phyloP scores from a whole-genome alignment of 1,139 yeast genomes.

The Suzukiozyma palmioleophila region DNA sequence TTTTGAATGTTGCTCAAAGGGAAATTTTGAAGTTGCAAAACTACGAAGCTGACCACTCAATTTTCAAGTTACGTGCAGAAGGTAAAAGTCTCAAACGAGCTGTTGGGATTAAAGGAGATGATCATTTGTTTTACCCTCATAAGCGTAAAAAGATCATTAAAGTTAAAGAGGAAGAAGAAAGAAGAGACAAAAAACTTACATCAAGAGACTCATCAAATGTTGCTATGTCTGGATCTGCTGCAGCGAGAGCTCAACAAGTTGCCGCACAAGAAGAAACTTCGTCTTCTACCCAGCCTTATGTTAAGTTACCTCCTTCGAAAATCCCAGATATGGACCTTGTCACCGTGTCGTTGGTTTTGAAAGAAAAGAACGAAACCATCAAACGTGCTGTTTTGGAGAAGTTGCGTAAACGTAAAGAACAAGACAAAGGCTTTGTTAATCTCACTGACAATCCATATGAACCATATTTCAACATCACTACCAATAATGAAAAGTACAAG shows the following conservation, averaged over 20 bases:
- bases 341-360: constrained; percentile 71
- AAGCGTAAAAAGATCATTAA: constrained; percentile 61
- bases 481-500: constrained; percentile 43
- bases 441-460: constrained; percentile 87
- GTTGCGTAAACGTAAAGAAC: constrained; percentile 65
- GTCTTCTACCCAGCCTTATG: constrained; percentile 67
- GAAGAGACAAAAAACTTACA: constrained; percentile 18
- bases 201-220: constrained; percentile 15
- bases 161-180: constrained; percentile 35
- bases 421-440: constrained; percentile 74
- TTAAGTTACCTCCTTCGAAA: constrained; percentile 81
- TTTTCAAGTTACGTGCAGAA: constrained; percentile 67
- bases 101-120: constrained; percentile 77
- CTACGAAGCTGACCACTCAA: constrained; percentile 54
- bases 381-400: constrained; percentile 80
- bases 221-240: constrained; percentile 13
- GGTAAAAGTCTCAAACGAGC: constrained; percentile 72
- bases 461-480: constrained; percentile 73
- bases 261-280: constrained; percentile 22
- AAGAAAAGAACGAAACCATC: constrained; percentile 75
- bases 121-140: constrained; percentile 75
- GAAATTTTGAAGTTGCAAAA: constrained; percentile 61
- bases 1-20: constrained; percentile 69
- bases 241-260: constrained; percentile 12
- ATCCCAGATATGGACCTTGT: constrained; percentile 89